Base-by-base conservation (phyloP, 208 protist genomes). In the Trypanosoma mega region DNA sequence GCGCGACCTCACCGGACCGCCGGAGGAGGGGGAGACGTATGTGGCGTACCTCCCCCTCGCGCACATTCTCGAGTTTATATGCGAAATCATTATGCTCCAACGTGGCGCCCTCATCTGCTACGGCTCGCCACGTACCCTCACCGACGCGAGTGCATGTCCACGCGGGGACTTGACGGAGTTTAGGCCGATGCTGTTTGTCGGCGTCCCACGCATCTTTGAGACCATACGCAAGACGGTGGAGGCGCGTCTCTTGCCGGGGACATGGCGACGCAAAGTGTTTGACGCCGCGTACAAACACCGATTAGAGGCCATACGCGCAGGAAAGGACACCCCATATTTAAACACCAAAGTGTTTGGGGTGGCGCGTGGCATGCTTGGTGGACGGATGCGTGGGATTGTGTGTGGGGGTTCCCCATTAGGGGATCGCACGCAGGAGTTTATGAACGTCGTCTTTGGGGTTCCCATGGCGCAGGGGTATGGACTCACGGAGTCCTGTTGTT, bases 31-130 rank as follows among this genome's bases (percentile, higher is more conserved):
- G 5, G 78, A 96, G 50, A 79, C 78, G 55, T 95, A 96, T 66
- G 46, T 92, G 11, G 76, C 87, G 4, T 98, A 97, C 60, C 82
- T 98, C 16, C 94, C 94, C 23, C 45, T 86, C 0, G 92, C 90
- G 8, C 94, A 98, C 80, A 95, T 97, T 54, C 85, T 97, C 21
- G 94, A 98, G 74, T 75, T 96, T 47, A 53, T 63, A 6, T 78
- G 68, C 16, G 57, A 90, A 56, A 81, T 50, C 33, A 63, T 93
- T 57, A 62, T 96, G 24, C 44, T 97, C 18, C 41, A 59, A 0
- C 65, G 83, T n/a, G 87, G 88, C 36, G 68, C 51, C 14, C 37
- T 82, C 43, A 68, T 96, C 55, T 68, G 86, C 68, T 97, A 87
- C 66, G 87, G 87, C 50, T 71, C 21, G 14, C 85, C 85, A 27